Evolutionary conservation across 2,329 filamentous ascomycete species (phyloP), one percentile per base, ranked within the genome.

Genomic region (Myotisia sp.): DNA sequence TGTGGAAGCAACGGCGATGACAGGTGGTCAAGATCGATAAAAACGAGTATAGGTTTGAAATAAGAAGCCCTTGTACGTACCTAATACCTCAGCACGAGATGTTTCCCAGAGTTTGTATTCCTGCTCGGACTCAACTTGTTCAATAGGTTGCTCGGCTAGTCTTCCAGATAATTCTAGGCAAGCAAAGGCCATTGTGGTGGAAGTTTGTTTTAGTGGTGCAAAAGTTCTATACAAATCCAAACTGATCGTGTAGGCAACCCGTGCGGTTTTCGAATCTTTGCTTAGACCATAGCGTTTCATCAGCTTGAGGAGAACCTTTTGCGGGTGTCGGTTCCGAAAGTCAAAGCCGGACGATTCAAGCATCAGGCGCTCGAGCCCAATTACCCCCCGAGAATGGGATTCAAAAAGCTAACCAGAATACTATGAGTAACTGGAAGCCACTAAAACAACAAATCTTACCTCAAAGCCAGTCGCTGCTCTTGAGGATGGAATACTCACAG

Each of bases 181-280:
- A 6, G 79, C 79, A 48, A 92, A 71, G 1, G 81, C 83, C 68
- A 94, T 77, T 9, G 83, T 80, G n/a, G 79, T 74, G 0, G 81
- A 81, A 0, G 77, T 81, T 48, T 92, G 83, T 62, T 95, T 95
- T 38, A 95, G 67, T 6, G 86, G 86, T 1, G 84, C 78, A 55
- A 90, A 92, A 0, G 90, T 98, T 51, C 86, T 83, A 60, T 94
- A 93, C 29, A 93, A 64, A 57, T 98, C 90, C 34, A 87, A 71
- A 29, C 77, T 80, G 53, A 95, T 80, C 42, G 78, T 74, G 59
- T 85, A 93, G 0, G 83, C 82, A 0, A 75, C 68, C 10, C 66
- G 65, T 16, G 41, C 37, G 2, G 32, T 37, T 32, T 34, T 33
- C 6, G 41, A 43, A 29, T 37, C 37, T 34, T 63, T 67, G 4